These are phyloP conservation scores for Calendula officinalis DNA, from an alignment of 129 eudicot genomes.

Conservation along the genomic window DNA sequence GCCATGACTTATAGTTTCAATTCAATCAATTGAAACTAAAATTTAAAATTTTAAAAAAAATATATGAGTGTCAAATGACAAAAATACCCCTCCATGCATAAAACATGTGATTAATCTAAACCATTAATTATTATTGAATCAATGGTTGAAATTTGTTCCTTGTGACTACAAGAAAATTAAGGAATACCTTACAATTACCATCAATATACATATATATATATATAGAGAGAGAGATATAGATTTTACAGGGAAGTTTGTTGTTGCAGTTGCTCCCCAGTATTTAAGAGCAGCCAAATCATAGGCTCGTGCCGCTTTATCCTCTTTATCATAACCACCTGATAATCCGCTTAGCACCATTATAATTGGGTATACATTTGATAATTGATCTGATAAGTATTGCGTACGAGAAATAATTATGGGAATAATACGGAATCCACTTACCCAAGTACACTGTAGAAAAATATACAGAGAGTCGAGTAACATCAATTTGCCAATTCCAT, in stretches of 20 bases:
- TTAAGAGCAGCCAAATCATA: conserved; percentile 88
- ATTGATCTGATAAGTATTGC: neutral
- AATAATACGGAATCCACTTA: conserved; percentile 27
- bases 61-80: no score
- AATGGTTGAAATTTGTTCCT: no score
- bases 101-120: no score
- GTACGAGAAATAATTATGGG: neutral
- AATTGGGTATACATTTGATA: neutral
- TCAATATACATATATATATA: neutral
- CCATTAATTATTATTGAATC: no score
- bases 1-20: no score
- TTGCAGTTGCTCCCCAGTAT: conserved; percentile 86
- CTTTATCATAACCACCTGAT: conserved; percentile 88
- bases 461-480: conserved; percentile 7
- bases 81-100: no score
- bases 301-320: conserved; percentile 84
- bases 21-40: no score
- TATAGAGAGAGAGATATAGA: no score
- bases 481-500: conserved; percentile 26
- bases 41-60: no score
- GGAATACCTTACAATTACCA: neutral
- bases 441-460: conserved; percentile 63
- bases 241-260: conserved; percentile 85
- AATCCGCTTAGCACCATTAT: neutral
- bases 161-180: neutral